phyloP scores from a whole-genome alignment of 2,329 filamentous ascomycete species.

The Trichoderma aggressivum region DNA sequence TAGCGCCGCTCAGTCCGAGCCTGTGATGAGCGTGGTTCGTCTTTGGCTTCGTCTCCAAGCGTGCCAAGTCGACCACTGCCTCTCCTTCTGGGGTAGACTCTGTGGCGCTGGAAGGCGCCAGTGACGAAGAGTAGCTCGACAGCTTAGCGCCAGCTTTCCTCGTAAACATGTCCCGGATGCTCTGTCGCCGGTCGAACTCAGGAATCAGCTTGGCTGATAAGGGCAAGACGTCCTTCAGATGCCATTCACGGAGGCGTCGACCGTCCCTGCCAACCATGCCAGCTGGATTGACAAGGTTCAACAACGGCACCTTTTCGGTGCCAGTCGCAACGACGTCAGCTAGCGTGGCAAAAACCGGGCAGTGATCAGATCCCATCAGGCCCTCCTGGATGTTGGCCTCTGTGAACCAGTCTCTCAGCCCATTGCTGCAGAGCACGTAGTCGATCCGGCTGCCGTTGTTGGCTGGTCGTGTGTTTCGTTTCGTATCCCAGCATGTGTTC shows the following conservation, averaged over 20 bases:
- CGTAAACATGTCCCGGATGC: conserved; percentile 87
- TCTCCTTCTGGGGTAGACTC: background rate
- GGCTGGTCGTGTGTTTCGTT: conserved; percentile 89
- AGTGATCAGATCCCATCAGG: conserved; percentile 92
- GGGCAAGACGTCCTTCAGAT: conserved; percentile 62
- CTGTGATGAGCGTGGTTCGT: background rate
- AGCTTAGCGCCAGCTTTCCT: conserved; percentile 32
- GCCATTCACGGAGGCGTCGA: conserved; percentile 63
- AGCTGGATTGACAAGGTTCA: conserved; percentile 74
- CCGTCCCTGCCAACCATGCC: conserved; percentile 67
- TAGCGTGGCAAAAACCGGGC: conserved; percentile 79
- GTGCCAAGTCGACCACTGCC: background rate
- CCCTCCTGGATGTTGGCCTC: conserved; percentile 89
- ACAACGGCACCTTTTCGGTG: conserved; percentile 50
- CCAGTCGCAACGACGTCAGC: conserved; percentile 57
- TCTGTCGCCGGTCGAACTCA: conserved; percentile 80
- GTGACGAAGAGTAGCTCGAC: background rate
- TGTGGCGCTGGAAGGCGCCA: background rate
- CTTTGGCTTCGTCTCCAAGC: background rate
- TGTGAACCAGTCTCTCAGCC: conserved; percentile 75
- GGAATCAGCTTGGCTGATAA: conserved; percentile 80
- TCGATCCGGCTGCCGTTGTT: conserved; percentile 94
- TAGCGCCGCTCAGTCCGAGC: background rate
- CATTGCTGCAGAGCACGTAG: conserved; percentile 79
- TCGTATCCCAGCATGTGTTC: conserved; percentile 97